phyloP scores from a whole-genome alignment of 1,284 basidiomycete species.

The Ceratobasidium sp. region DNA sequence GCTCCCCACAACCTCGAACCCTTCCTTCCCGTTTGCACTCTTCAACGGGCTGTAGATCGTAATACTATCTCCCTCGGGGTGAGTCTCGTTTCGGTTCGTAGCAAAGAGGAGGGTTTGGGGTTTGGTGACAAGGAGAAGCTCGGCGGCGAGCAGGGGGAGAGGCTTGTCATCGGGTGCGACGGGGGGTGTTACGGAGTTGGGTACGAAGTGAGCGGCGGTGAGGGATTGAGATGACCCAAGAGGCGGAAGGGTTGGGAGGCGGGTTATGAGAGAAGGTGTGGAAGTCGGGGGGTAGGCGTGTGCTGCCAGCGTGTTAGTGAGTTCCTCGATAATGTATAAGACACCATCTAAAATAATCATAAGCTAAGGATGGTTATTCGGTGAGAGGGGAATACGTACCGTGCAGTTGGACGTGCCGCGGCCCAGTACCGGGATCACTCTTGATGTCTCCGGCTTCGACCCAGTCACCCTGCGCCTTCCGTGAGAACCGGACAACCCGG shows the following conservation, averaged over 20 bases:
- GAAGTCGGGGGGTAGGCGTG: conserved; percentile 62
- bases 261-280: conserved; percentile 26
- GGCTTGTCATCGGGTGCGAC: conserved; percentile 70
- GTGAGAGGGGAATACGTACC: conserved; percentile 60
- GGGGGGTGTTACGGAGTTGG: conserved; percentile 61
- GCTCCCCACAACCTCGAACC: conserved; percentile 51
- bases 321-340: conserved; percentile 75
- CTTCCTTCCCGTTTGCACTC: conserved; percentile 47
- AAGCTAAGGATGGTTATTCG: neutral
- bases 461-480: conserved; percentile 57
- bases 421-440: conserved; percentile 68
- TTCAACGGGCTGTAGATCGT: conserved; percentile 66
- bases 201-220: neutral
- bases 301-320: conserved; percentile 68
- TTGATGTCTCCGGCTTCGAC: conserved; percentile 66
- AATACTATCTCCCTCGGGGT: conserved; percentile 71
- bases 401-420: conserved; percentile 73
- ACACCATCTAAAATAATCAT: conserved; percentile 46
- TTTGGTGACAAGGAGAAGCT: conserved; percentile 15
- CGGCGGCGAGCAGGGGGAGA: conserved; percentile 60
- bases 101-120: conserved; percentile 66
- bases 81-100: conserved; percentile 75
- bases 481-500: conserved; percentile 69
- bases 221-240: neutral
- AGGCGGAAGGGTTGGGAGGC: conserved; percentile 46